Percentiles rank a stretch among this genome's conserved stretches.
phyloP scores from a whole-genome alignment of 2,329 filamentous ascomycete genomes.

The Huntiella bhutanensis region DNA sequence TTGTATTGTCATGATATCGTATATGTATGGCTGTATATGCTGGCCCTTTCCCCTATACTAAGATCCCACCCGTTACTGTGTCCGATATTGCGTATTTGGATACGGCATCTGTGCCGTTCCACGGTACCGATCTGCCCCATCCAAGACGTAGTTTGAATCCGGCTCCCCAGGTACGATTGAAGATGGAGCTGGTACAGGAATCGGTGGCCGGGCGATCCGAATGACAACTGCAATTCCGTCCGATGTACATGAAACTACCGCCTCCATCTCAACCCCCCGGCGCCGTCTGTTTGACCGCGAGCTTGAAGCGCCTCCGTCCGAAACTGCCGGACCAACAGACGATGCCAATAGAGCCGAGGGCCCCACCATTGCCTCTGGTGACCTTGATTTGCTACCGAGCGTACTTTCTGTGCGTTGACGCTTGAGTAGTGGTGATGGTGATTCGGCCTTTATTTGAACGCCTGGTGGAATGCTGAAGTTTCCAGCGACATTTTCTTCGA shows the following conservation, averaged over 20 bases:
- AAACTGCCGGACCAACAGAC: neutral
- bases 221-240: conserved; percentile 72
- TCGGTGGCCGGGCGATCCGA: conserved; percentile 50
- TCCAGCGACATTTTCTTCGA: neutral
- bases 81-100: no score
- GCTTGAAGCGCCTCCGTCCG: no score
- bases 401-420: conserved; percentile 1
- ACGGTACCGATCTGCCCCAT: no score
- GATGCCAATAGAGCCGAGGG: no score
- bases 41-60: no score
- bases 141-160: neutral
- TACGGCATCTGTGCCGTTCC: no score
- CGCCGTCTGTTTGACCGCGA: no score
- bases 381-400: no score
- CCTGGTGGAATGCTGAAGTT: neutral
- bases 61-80: no score
- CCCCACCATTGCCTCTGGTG: no score
- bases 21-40: no score
- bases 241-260: conserved; percentile 79
- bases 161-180: conserved; percentile 12
- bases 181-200: conserved; percentile 38
- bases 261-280: conserved; percentile 50
- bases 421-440: conserved; percentile 5
- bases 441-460: conserved; percentile 1
- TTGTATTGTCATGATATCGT: no score